Conservation (phyloP, 352 stramenopile genomes). For the Thalassiosira delicatula region DNA sequence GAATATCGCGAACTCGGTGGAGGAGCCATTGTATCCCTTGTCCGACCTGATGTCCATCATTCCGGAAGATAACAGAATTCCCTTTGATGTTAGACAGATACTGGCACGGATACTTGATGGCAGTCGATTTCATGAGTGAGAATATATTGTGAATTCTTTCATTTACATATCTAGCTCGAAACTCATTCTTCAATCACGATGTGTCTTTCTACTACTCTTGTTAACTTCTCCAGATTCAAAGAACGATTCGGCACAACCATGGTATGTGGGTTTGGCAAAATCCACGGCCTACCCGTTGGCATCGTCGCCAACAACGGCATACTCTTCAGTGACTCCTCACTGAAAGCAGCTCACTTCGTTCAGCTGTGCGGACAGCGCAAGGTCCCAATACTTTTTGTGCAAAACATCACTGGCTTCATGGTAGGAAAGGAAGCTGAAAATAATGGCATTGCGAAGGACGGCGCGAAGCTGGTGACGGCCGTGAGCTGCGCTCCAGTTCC, state of each 20-base stretch:
- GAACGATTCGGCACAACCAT: too few relatives aligned
- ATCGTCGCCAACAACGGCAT: constrained; percentile 99
- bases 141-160: too few relatives aligned
- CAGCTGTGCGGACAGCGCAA: constrained; percentile 95
- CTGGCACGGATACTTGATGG: constrained; percentile 96
- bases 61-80: constrained; percentile 91
- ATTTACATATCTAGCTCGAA: too few relatives aligned
- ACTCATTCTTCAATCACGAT: too few relatives aligned
- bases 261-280: constrained; percentile 93
- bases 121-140: constrained; percentile 94
- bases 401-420: constrained; percentile 99
- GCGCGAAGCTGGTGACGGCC: constrained; percentile 94
- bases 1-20: constrained; percentile 75
- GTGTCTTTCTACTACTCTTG: too few relatives aligned
- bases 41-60: constrained; percentile 93
- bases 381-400: constrained; percentile 97
- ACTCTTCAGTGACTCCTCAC: constrained; percentile 81
- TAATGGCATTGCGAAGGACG: constrained; percentile 96
- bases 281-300: constrained; percentile 94
- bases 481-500: constrained; percentile 93
- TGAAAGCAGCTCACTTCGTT: constrained; percentile 97
- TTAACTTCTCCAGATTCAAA: too few relatives aligned
- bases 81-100: constrained; percentile 95
- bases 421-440: constrained; percentile 96
- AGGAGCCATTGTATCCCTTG: constrained; percentile 92